Conservation (phyloP, 768 basidiomycete genomes). For the Mycena sanguinolenta region DNA sequence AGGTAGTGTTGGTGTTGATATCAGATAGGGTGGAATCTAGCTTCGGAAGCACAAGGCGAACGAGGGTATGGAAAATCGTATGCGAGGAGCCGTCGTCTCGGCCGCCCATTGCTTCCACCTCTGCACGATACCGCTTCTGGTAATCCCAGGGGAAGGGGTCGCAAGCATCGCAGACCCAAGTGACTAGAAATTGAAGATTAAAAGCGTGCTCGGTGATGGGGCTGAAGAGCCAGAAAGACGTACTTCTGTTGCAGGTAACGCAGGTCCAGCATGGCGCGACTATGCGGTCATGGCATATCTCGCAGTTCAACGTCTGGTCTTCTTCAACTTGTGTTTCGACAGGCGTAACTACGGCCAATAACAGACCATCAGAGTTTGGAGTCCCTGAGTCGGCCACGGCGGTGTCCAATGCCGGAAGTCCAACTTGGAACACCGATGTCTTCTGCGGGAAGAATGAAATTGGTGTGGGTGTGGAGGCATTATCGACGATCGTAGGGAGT, state of each 20-base stretch:
- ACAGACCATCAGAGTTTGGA: neutral
- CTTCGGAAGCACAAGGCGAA: slow-evolving; percentile 10
- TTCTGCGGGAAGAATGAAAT: neutral
- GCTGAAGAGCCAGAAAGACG: too few species aligned
- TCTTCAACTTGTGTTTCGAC: neutral
- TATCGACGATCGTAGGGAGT: neutral
- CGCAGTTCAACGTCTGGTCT: neutral
- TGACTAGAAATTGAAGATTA: neutral
- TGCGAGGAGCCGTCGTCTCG: neutral
- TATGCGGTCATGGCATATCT: slow-evolving; percentile 1
- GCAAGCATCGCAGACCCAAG: slow-evolving; percentile 29
- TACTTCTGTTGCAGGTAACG: slow-evolving; percentile 12
- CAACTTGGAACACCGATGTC: too few species aligned
- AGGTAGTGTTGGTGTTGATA: neutral
- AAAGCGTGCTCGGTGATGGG: neutral
- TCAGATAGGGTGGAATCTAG: neutral
- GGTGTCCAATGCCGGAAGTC: slow-evolving; percentile 14
- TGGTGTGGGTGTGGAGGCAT: neutral
- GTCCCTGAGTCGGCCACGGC: neutral
- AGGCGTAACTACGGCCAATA: slow-evolving; percentile 9
- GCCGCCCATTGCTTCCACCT: neutral
- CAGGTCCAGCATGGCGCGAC: slow-evolving; percentile 26
- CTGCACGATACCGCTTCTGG: slow-evolving; percentile 13
- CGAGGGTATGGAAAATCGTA: slow-evolving; percentile 15
- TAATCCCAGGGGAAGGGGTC: slow-evolving; percentile 26